phyloP scores from a whole-genome alignment of 495 filamentous ascomycete species.

The Astrothelium macrocarpum region DNA sequence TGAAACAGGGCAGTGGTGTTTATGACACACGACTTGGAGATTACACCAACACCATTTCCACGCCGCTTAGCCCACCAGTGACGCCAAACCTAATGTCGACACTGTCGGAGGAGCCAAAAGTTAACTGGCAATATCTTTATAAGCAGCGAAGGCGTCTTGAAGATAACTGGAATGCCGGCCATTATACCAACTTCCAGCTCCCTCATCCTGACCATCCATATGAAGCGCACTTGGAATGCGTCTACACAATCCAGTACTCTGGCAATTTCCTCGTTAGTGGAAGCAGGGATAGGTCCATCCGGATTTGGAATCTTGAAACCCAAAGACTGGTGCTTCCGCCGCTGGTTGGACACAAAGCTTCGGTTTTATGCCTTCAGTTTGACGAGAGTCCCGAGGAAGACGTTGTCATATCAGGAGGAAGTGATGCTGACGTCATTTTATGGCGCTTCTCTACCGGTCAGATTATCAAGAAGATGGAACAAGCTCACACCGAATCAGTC shows the following conservation, averaged over 20 bases:
- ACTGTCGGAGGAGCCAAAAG: conserved; percentile 34
- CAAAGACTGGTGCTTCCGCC: conserved; percentile 62
- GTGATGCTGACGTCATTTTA: conserved; percentile 77
- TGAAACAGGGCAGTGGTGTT: not conserved
- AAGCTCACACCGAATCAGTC: conserved; percentile 81
- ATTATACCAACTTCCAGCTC: conserved; percentile 76
- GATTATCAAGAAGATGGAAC: conserved; percentile 57
- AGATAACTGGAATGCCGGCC: conserved; percentile 80
- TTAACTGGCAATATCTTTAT: conserved; percentile 83
- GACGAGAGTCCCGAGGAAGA: conserved; percentile 86
- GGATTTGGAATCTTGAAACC: conserved; percentile 84
- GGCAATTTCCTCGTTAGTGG: conserved; percentile 84
- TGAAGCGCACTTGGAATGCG: conserved; percentile 84
- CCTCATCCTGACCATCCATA: conserved; percentile 71
- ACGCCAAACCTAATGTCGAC: conserved; percentile 2
- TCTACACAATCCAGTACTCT: conserved; percentile 87
- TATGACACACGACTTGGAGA: conserved; percentile 5
- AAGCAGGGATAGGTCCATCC: conserved; percentile 76
- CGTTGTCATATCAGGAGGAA: conserved; percentile 86
- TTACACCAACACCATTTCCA: conserved; percentile 1
- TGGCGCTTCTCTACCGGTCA: conserved; percentile 91
- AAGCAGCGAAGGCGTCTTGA: conserved; percentile 78
- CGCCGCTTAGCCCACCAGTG: not conserved
- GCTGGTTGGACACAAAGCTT: conserved; percentile 66
- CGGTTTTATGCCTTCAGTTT: conserved; percentile 92